These are phyloP conservation scores for Circinella minor DNA, from an alignment of 371 early-diverging fungal genomes.

Conservation along the genomic window DNA sequence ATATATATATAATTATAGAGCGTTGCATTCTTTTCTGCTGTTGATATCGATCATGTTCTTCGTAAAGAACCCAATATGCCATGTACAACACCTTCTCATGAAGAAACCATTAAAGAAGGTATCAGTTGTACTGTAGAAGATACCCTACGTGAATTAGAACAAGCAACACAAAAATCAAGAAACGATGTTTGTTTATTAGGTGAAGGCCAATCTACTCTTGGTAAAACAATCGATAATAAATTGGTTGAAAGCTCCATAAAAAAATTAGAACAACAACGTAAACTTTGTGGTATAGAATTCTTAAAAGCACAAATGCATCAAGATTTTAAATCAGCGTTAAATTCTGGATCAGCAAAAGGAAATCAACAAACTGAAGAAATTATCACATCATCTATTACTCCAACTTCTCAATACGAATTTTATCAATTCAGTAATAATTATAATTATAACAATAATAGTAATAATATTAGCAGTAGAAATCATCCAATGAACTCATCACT, in stretches of 20 bases:
- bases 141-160: conserved; percentile 38
- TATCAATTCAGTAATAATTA: not conserved
- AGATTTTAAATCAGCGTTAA: conserved; percentile 17
- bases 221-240: not conserved
- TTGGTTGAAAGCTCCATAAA: conserved; percentile 3
- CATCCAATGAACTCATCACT: not conserved
- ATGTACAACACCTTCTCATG: conserved; percentile 81
- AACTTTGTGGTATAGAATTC: conserved; percentile 24
- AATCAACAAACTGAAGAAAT: not conserved
- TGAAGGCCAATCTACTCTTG: not conserved
- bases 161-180: not conserved
- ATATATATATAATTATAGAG: conserved; percentile 49
- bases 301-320: conserved; percentile 47
- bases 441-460: too few species aligned
- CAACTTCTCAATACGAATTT: not conserved
- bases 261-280: conserved; percentile 14
- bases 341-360: not conserved
- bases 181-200: conserved; percentile 4
- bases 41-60: conserved; percentile 93
- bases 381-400: not conserved
- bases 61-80: conserved; percentile 89
- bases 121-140: conserved; percentile 58
- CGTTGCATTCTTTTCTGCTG: conserved; percentile 94
- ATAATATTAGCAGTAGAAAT: too few species aligned
- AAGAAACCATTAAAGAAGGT: conserved; percentile 66